Base-by-base conservation (phyloP, 1,284 basidiomycete genomes). In the Anthracocystis panici-leucophaei region DNA sequence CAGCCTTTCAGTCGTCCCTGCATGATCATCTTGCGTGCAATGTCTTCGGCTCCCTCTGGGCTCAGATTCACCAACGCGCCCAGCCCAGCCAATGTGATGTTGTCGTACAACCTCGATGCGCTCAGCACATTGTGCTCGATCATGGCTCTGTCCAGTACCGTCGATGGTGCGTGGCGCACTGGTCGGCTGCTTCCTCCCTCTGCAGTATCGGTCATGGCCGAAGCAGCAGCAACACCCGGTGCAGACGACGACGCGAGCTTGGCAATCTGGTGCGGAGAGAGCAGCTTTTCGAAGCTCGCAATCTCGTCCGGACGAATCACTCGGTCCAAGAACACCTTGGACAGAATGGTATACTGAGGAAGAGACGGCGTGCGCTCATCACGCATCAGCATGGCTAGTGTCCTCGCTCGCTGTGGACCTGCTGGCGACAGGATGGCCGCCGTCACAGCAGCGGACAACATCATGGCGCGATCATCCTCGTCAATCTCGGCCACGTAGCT, bases 121-220 rank as follows among this genome's bases (percentile, higher is more conserved):
- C 95, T 94, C 65, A 97, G 90, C 18, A 99, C 88, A 85, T 99
- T 99, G 87, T 99, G 97, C 85, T 99, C 96, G 90, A 98, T 93
- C 51, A 99, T 93, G 2, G 97, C 97, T 54, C 95, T 90, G 85
- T 98, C 96, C 33, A 99, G 89, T n/a, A 99, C 95, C 10, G 94
- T 98, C 7, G 93, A 91, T 1, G 96, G 95, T 0, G 89, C 67
- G 89, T 93, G 87, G 11, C 78, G 62, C 3, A 60, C 50, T 10
- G 72, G 25, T 21, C 42, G 38, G 27, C 44, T 14, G 8, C 21
- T 14, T 12, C 38, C 58, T 20, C 35, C 40, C 31, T 44, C 46
- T 4, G 45, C 12, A 27, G 27, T 20, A n/a, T 31, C 55, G 12
- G 55, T 29, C 7, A 57, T 31, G 51, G 46, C 53, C 21, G 62